Conservation (phyloP, 2,329 filamentous ascomycete genomes). For the Sphaerulina musiva region DNA sequence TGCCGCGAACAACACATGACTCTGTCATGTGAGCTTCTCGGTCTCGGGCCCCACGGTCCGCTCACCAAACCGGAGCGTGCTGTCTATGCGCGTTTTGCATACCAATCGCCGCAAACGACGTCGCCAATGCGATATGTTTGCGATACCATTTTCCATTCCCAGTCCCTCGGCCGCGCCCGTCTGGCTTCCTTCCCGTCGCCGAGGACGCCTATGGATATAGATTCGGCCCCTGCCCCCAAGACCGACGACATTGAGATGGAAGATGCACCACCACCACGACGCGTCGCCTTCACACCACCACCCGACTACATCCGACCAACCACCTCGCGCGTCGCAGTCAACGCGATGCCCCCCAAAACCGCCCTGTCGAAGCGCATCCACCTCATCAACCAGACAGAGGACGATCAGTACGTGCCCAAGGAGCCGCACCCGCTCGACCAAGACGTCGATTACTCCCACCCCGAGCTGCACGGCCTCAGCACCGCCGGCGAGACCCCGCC, state of each 20-base stretch:
- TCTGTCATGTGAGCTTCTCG: not conserved
- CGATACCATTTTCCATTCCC: slow-evolving; percentile 1
- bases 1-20: not conserved
- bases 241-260: slow-evolving; percentile 5
- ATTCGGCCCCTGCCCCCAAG: not conserved
- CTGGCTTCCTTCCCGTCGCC: slow-evolving; percentile 1
- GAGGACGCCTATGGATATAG: slow-evolving; percentile 2
- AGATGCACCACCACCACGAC: slow-evolving; percentile 2
- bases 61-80: not conserved
- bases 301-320: slow-evolving; percentile 3
- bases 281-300: slow-evolving; percentile 7
- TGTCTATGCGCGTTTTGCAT: not conserved
- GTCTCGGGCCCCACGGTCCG: not conserved
- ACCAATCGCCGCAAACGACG: not conserved
- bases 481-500: not conserved
- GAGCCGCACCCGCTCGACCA: slow-evolving; percentile 3
- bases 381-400: slow-evolving; percentile 7
- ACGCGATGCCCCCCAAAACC: not conserved
- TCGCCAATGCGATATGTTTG: slow-evolving; percentile 3
- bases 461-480: not conserved
- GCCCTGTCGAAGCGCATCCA: slow-evolving; percentile 8
- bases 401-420: slow-evolving; percentile 1
- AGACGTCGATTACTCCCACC: slow-evolving; percentile 10
- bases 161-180: not conserved
- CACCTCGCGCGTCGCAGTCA: not conserved